Conservation (phyloP, 106 monocot species). For the Platanthera guangdongensis region DNA sequence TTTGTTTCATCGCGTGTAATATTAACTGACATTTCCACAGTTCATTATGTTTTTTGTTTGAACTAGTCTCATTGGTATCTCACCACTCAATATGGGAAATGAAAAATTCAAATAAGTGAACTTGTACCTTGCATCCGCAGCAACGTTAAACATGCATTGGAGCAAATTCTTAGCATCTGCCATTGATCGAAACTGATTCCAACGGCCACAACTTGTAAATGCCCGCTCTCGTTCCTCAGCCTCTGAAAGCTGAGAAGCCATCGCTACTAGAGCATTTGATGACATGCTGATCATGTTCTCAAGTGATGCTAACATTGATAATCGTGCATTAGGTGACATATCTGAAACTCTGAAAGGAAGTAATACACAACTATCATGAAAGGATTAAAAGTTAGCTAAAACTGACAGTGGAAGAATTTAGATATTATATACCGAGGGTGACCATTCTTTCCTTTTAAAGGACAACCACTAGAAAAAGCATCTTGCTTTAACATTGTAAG, state of each 20-base stretch:
- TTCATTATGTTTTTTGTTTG: too few species aligned
- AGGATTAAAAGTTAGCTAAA: background rate
- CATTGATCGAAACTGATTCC: constrained; percentile 86
- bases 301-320: constrained; percentile 63
- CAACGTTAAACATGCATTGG: constrained; percentile 74
- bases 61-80: too few species aligned
- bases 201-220: constrained; percentile 68
- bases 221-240: constrained; percentile 89
- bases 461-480: constrained; percentile 31
- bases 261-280: constrained; percentile 80
- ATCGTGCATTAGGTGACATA: constrained; percentile 66
- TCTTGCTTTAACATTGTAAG: constrained; percentile 67
- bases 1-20: too few species aligned
- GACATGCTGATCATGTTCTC: constrained; percentile 94
- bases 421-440: constrained; percentile 29
- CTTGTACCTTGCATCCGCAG: constrained; percentile 74
- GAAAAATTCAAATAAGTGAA: background rate
- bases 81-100: background rate
- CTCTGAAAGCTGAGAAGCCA: constrained; percentile 97
- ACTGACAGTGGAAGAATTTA: constrained; percentile 4
- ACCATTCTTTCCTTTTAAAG: constrained; percentile 69
- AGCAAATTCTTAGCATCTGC: constrained; percentile 80
- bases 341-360: constrained; percentile 40
- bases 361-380: background rate
- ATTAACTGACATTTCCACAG: too few species aligned